Evolutionary conservation across 2,329 filamentous ascomycete species (phyloP).

Genomic region (Paecilomyces sp.): DNA sequence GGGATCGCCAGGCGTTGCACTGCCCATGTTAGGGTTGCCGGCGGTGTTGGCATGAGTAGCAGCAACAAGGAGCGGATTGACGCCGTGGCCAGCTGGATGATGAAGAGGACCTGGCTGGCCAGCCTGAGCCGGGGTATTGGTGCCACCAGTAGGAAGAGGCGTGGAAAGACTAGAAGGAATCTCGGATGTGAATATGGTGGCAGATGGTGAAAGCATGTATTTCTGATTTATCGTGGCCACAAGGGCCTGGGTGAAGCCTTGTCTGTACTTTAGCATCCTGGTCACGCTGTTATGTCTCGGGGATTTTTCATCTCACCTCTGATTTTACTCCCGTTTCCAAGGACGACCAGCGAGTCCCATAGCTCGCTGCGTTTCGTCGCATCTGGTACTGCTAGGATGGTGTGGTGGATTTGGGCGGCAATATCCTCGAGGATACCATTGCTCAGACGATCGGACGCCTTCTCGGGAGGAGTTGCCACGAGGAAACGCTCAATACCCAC

Average conservation of each 20-base stretch:
- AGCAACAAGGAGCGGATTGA: conserved; percentile 87
- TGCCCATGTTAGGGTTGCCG: conserved; percentile 23
- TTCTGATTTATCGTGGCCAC: conserved; percentile 70
- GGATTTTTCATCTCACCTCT: conserved; percentile 40
- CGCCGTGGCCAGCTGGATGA: conserved; percentile 53
- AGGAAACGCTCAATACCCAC: conserved; percentile 57
- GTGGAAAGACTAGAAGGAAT: conserved; percentile 90
- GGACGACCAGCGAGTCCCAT: conserved; percentile 88
- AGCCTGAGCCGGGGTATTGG: conserved; percentile 63
- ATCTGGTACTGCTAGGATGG: conserved; percentile 75
- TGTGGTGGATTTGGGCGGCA: conserved; percentile 73
- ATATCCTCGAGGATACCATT: conserved; percentile 74
- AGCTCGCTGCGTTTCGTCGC: conserved; percentile 75
- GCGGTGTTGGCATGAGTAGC: conserved; percentile 56
- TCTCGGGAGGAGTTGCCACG: conserved; percentile 39
- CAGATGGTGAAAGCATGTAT: conserved; percentile 85
- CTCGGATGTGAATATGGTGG: conserved; percentile 95
- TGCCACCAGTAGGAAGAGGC: conserved; percentile 79
- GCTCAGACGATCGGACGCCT: conserved; percentile 24
- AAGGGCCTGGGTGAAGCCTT: conserved; percentile 82
- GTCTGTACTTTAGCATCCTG: conserved; percentile 7
- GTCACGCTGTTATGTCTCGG: neutral
- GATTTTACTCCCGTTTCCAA: conserved; percentile 73
- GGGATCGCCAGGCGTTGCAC: conserved; percentile 28
- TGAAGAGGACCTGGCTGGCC: conserved; percentile 44